phyloP scores from a whole-genome alignment of 768 basidiomycete genomes.

The Dictyophora rubrovolvata region DNA sequence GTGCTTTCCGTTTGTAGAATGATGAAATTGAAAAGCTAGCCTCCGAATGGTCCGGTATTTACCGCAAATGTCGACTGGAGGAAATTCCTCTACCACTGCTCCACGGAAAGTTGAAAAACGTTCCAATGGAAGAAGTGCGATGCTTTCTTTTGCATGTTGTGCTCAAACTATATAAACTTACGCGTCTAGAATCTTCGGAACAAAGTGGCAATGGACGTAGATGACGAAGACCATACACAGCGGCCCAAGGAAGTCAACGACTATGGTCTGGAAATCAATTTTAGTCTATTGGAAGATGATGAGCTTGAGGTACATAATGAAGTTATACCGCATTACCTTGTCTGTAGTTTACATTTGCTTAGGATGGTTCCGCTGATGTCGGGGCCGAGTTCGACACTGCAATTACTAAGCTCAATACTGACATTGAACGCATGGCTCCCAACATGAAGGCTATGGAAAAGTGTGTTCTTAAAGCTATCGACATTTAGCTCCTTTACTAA shows the following conservation, averaged over 20 bases:
- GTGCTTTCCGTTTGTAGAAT: conserved; percentile 38
- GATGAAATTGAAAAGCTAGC: conserved; percentile 87
- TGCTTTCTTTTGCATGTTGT: background rate
- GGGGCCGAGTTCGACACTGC: conserved; percentile 66
- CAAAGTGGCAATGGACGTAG: too few relatives aligned
- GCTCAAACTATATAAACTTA: conserved; percentile 8
- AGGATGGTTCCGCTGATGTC: too few relatives aligned
- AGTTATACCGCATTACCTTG: background rate
- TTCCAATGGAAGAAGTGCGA: conserved; percentile 91
- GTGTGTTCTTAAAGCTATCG: background rate
- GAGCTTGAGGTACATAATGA: conserved; percentile 51
- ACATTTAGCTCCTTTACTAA: too few relatives aligned
- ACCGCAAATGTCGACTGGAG: conserved; percentile 88
- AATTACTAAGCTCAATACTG: conserved; percentile 57
- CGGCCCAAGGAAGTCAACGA: conserved; percentile 61
- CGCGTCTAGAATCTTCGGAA: conserved; percentile 56
- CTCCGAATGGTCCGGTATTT: conserved; percentile 75
- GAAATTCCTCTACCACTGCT: conserved; percentile 77
- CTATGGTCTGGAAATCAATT: conserved; percentile 87
- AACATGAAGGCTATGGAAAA: too few relatives aligned
- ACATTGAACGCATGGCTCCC: conserved; percentile 90
- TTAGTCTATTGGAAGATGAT: conserved; percentile 60
- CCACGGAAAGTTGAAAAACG: conserved; percentile 68
- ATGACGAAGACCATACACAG: too few relatives aligned
- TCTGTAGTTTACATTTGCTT: conserved; percentile 31